Percentiles rank a stretch among this genome's conserved stretches.
phyloP scores from a whole-genome alignment of 257 asterid genomes.

The Solanum tarijense region DNA sequence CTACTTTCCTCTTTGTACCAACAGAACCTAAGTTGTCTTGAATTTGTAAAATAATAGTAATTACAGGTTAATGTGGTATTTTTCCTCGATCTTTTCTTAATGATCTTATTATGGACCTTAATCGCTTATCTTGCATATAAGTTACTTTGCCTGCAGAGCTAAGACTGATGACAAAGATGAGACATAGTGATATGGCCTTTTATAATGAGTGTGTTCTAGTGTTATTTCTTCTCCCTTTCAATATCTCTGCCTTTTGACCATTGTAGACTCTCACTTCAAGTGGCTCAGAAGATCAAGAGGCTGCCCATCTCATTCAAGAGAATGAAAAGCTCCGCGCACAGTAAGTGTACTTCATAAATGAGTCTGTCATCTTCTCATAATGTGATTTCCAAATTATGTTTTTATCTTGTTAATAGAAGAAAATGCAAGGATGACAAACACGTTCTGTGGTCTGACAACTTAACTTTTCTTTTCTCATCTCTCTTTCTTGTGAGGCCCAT shows the following conservation, averaged over 20 bases:
- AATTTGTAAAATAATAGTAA: neutral
- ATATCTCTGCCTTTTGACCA: constrained; percentile 25
- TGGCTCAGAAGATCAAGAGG: constrained; percentile 25
- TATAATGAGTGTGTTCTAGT: neutral
- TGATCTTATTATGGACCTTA: neutral
- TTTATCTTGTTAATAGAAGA: neutral
- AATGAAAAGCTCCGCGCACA: constrained; percentile 40
- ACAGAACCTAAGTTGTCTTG: neutral
- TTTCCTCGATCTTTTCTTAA: neutral
- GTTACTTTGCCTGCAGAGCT: neutral
- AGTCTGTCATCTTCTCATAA: neutral
- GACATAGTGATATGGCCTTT: neutral
- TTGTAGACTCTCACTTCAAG: constrained; percentile 18
- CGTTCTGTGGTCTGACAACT: neutral
- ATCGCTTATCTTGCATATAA: neutral
- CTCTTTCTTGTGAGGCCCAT: neutral
- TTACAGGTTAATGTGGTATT: neutral
- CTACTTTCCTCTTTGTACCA: neutral
- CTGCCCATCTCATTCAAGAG: constrained; percentile 36
- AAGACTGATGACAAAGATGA: neutral
- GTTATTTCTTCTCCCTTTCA: neutral
- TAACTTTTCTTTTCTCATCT: neutral
- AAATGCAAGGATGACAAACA: neutral
- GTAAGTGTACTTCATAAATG: constrained; percentile 35
- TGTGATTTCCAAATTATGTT: neutral